Conservation (phyloP, 1,284 basidiomycete species). For the Leccinum solheimii region DNA sequence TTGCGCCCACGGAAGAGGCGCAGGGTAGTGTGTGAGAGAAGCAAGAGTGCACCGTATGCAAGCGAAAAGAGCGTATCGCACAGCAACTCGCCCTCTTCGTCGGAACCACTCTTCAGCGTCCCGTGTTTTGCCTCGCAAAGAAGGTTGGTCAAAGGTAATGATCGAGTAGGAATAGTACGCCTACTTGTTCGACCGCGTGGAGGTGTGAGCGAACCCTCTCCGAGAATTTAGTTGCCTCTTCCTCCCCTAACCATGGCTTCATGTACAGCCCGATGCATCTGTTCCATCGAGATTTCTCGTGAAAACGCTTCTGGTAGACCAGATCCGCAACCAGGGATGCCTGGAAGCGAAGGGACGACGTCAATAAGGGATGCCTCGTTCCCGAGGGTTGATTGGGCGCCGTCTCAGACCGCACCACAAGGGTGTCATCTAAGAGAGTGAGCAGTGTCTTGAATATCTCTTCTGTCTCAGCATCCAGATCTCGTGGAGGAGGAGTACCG, state of each 20-base stretch:
- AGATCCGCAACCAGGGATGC: constrained; percentile 79
- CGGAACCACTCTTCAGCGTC: constrained; percentile 42
- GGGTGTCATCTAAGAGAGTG: constrained; percentile 57
- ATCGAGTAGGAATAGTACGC: constrained; percentile 14
- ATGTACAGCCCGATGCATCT: constrained; percentile 74
- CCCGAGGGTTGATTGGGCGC: constrained; percentile 47
- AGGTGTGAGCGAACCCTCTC: constrained; percentile 74
- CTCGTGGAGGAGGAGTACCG: constrained; percentile 65
- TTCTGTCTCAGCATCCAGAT: constrained; percentile 62
- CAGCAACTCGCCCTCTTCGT: constrained; percentile 82
- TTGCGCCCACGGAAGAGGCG: constrained; percentile 88
- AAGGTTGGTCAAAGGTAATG: constrained; percentile 9
- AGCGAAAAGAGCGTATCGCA: constrained; percentile 95
- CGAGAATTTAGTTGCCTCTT: constrained; percentile 52
- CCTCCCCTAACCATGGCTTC: constrained; percentile 62
- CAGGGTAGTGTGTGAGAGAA: constrained; percentile 94
- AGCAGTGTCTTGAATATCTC: constrained; percentile 58
- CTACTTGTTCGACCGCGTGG: constrained; percentile 70
- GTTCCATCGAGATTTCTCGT: constrained; percentile 68
- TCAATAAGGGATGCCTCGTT: constrained; percentile 51
- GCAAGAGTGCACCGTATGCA: constrained; percentile 93
- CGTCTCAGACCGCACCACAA: constrained; percentile 43
- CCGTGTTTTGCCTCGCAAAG: constrained; percentile 53
- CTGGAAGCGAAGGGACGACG: constrained; percentile 64
- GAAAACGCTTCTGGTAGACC: constrained; percentile 66